phyloP scores from a whole-genome alignment of 257 asterid genomes.

The Penstemon davidsonii region DNA sequence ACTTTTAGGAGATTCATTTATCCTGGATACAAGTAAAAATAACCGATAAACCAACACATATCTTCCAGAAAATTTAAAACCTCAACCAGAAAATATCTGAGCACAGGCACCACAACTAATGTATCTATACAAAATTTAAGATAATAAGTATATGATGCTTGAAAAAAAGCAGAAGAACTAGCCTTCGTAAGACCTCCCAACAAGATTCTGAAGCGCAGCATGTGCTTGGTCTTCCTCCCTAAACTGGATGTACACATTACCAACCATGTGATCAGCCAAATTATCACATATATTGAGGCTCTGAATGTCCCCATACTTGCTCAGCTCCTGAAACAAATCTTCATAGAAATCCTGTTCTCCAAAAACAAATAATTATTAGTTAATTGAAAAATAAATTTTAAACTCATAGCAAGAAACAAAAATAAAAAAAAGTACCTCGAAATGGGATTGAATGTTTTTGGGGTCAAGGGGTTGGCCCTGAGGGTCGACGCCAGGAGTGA shows the following conservation, averaged over 20 bases:
- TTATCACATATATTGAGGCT: constrained; percentile 84
- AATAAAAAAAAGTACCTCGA: constrained; percentile 39
- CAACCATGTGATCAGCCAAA: constrained; percentile 94
- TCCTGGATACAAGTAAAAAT: too few relatives aligned
- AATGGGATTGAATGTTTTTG: constrained; percentile 68
- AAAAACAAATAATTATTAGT: too few relatives aligned
- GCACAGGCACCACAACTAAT: too few relatives aligned
- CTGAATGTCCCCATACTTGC: constrained; percentile 88
- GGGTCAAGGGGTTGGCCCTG: constrained; percentile 82
- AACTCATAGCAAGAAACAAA: too few relatives aligned
- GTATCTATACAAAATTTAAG: too few relatives aligned
- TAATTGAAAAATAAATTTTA: not conserved
- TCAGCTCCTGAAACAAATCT: constrained; percentile 81
- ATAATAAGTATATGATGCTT: too few relatives aligned
- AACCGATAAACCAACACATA: too few relatives aligned
- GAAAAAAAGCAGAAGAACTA: not conserved
- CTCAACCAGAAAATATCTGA: not conserved
- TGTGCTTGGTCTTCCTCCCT: constrained; percentile 90
- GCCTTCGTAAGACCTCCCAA: constrained; percentile 84
- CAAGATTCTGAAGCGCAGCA: constrained; percentile 75
- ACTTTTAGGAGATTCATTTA: too few relatives aligned
- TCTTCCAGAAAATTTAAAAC: not conserved
- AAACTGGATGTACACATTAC: constrained; percentile 82
- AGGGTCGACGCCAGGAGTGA: constrained; percentile 84
- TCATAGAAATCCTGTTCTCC: constrained; percentile 68